Base-by-base conservation (phyloP, 768 basidiomycete genomes). In the Russula vinacea region DNA sequence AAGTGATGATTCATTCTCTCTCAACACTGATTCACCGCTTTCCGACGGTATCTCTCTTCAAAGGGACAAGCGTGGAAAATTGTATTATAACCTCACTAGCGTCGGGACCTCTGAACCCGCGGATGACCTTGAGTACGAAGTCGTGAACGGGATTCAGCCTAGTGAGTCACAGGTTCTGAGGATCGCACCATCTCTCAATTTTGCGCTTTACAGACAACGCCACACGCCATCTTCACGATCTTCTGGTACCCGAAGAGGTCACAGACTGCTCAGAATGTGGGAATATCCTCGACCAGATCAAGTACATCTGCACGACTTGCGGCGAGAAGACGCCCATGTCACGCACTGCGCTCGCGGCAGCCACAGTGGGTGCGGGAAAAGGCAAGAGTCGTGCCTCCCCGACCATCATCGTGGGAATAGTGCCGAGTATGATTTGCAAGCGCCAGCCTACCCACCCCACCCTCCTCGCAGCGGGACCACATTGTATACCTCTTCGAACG, bases 301-400 rank as follows among this genome's bases (percentile, higher is more conserved):
- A 92, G 52, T 97, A 98, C 73, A 87, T 95, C 16, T 98, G 95
- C 71, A 81, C 87, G 5, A 88, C 86, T 26, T 96, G 94, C 70
- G 93, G 92, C 10, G 89, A 91, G 74, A 91, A 87, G 73, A 75
- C 80, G 53, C 83, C 88, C 10, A 55, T 50, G 8, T 64, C 64
- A 5, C 63, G 64, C 14, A 32, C 35, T 16, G 60, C 37, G 19
- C 58, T 73, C 5, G 73, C 66, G 66, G 56, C 65, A 62, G 60
- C 66, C 55, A 64, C 68, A 58, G 26, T 71, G 56, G 63, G 73
- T 50, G 84, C 85, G 66, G 83, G 83, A 37, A 88, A 84, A 74
- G 80, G 77, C 54, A 79, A 78, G 60, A 78, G 65, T 72, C 50
- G 60, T 47, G 62, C 69, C 35, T 59, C 44, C 62, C 17, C 54